Evolutionary conservation across 2,329 filamentous ascomycete genomes (phyloP).

Genomic region (Nakataea oryzae): DNA sequence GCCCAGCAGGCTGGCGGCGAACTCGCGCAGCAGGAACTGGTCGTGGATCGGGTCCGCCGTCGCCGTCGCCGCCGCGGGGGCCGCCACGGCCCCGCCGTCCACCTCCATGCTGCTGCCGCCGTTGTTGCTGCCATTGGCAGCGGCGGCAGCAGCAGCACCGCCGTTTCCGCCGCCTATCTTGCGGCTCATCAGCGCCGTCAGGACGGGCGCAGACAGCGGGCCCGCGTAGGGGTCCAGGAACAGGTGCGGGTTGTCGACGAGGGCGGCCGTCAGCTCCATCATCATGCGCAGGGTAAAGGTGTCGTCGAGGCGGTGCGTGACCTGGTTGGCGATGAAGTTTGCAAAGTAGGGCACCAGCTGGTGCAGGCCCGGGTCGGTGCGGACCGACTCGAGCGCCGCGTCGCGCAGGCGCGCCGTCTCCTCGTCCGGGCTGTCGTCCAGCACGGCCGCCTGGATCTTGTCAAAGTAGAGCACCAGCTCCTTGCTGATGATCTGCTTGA

Average conservation of each 20-base stretch:
- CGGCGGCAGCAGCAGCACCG: neutral
- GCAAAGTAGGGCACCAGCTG: conserved; percentile 95
- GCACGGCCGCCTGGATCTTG: conserved; percentile 79
- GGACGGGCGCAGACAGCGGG: conserved; percentile 69
- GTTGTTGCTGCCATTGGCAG: conserved; percentile 36
- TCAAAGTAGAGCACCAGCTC: conserved; percentile 96
- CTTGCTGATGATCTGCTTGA: conserved; percentile 93
- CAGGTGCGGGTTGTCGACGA: conserved; percentile 75
- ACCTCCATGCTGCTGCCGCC: conserved; percentile 29
- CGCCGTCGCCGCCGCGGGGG: conserved; percentile 19
- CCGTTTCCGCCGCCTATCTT: conserved; percentile 50
- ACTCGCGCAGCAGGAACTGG: conserved; percentile 73
- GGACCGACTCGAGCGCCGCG: conserved; percentile 75
- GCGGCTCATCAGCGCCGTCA: conserved; percentile 83
- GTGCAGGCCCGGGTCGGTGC: conserved; percentile 84
- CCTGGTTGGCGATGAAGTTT: conserved; percentile 89
- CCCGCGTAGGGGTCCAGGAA: conserved; percentile 57
- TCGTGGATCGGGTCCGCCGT: conserved; percentile 38
- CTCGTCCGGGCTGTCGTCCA: conserved; percentile 81
- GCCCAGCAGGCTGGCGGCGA: conserved; percentile 72
- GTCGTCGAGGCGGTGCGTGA: conserved; percentile 87
- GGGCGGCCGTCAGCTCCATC: conserved; percentile 78
- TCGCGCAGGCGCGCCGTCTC: conserved; percentile 61
- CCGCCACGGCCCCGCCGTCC: conserved; percentile 9
- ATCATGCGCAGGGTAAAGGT: conserved; percentile 82